phyloP scores from a whole-genome alignment of 164 flowering plant species.

The Annona cherimola region DNA sequence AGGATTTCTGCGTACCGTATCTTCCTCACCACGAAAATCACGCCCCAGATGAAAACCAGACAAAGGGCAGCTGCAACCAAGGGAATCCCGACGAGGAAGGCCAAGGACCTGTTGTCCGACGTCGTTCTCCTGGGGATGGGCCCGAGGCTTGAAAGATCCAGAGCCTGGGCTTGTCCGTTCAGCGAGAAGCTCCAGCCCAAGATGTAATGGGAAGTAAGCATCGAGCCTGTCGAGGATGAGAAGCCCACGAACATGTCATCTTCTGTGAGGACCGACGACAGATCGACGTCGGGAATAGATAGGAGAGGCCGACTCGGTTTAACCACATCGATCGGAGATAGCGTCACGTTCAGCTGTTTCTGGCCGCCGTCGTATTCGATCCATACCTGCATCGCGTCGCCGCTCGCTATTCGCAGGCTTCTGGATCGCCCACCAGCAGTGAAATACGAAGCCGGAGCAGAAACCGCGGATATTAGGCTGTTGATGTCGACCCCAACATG shows the following conservation, averaged over 20 bases:
- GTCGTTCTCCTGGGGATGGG: constrained; percentile 21
- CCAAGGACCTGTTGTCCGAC: constrained; percentile 6
- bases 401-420: constrained; percentile 9
- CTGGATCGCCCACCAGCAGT: constrained; percentile 1
- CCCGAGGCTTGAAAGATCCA: constrained; percentile 40
- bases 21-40: constrained; percentile 2
- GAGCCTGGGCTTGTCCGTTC: constrained; percentile 31
- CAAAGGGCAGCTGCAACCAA: not conserved
- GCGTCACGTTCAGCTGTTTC: constrained; percentile 18
- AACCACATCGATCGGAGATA: constrained; percentile 15
- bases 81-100: constrained; percentile 11
- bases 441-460: constrained; percentile 15
- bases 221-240: constrained; percentile 59
- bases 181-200: constrained; percentile 59
- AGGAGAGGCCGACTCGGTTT: constrained; percentile 47
- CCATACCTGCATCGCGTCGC: constrained; percentile 21
- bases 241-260: constrained; percentile 57
- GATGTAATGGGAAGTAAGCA: constrained; percentile 51
- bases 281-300: constrained; percentile 29
- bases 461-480: constrained; percentile 8
- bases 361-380: constrained; percentile 16
- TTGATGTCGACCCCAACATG: constrained; percentile 27
- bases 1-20: constrained; percentile 13
- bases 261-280: constrained; percentile 31
- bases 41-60: not conserved